Evolutionary conservation across 2,329 filamentous ascomycete species (phyloP).

Genomic region (Aspergillus pseudoviridinutans): DNA sequence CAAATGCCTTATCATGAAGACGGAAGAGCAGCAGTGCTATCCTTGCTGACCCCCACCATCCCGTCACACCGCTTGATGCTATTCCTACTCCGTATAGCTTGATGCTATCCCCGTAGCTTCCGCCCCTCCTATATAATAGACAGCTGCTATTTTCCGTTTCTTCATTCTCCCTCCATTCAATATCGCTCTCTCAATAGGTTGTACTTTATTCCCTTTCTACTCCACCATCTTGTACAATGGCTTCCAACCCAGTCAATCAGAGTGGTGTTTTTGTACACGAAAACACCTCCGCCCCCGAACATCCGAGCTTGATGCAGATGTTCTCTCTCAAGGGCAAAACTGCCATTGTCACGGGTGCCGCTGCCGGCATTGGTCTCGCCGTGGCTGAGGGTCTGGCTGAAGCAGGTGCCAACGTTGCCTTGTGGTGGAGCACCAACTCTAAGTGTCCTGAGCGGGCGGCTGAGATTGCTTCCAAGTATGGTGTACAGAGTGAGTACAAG

Average conservation of each 20-base stretch:
- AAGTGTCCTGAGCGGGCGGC: constrained; percentile 59
- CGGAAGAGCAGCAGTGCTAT: background rate
- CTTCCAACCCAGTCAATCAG: constrained; percentile 31
- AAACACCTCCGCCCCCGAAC: constrained; percentile 48
- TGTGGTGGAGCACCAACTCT: constrained; percentile 69
- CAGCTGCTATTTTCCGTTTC: background rate
- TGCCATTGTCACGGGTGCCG: constrained; percentile 66
- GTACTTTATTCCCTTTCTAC: background rate
- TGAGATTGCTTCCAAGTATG: constrained; percentile 61
- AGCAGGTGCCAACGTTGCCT: constrained; percentile 66
- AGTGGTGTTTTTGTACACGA: constrained; percentile 55
- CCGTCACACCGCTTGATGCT: background rate
- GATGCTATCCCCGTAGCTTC: background rate
- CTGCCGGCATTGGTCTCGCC: constrained; percentile 64
- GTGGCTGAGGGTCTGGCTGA: constrained; percentile 64
- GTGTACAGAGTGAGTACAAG: constrained; percentile 52
- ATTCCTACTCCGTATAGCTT: too few relatives aligned
- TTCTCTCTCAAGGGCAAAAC: constrained; percentile 69
- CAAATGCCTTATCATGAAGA: background rate
- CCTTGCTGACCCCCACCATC: background rate
- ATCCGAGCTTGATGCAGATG: constrained; percentile 55
- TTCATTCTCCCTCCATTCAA: background rate
- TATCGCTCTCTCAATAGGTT: background rate
- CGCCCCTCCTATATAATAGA: constrained; percentile 4
- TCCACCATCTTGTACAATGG: constrained; percentile 21